Conservation (phyloP, 2,329 filamentous ascomycete genomes). For the Sporothrix brunneoviolacea region DNA sequence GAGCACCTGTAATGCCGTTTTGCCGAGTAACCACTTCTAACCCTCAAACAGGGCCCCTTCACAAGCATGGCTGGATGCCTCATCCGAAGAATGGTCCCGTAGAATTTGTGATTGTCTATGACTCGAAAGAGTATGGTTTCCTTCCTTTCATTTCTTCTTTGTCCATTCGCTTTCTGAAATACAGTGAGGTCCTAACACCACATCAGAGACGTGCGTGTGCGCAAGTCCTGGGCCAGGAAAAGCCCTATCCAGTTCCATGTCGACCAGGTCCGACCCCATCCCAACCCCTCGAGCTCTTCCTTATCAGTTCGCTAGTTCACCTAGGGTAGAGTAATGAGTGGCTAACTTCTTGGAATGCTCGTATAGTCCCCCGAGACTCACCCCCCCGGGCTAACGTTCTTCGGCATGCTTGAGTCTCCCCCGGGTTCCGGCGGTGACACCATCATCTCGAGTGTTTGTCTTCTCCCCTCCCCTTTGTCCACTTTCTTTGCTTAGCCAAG, state of each 20-base stretch:
- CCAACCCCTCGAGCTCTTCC: no score
- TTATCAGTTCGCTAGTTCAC: no score
- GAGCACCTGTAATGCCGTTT: background rate
- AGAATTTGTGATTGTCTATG: slow-evolving; percentile 22
- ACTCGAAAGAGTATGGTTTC: slow-evolving; percentile 16
- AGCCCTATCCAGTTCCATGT: slow-evolving; percentile 23
- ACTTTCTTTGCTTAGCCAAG: no score
- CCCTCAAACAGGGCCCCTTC: slow-evolving; percentile 16
- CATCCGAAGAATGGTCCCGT: slow-evolving; percentile 20
- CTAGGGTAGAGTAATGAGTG: no score
- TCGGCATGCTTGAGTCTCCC: slow-evolving; percentile 81
- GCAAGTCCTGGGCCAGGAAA: slow-evolving; percentile 21
- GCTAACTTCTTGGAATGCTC: background rate
- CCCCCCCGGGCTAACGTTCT: slow-evolving; percentile 81
- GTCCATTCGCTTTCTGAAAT: background rate
- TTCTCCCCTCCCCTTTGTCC: background rate
- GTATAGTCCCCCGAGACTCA: slow-evolving; percentile 54
- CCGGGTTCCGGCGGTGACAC: slow-evolving; percentile 71
- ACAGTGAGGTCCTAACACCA: background rate
- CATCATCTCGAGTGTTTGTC: slow-evolving; percentile 56
- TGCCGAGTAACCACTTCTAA: background rate
- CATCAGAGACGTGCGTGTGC: slow-evolving; percentile 18
- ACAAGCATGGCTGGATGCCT: slow-evolving; percentile 22
- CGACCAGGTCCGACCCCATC: slow-evolving; percentile 14
- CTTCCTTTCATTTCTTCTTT: background rate